Evolutionary conservation across 345 rosid genomes (phyloP).

Genomic region (Gossypium ekmanianum): DNA sequence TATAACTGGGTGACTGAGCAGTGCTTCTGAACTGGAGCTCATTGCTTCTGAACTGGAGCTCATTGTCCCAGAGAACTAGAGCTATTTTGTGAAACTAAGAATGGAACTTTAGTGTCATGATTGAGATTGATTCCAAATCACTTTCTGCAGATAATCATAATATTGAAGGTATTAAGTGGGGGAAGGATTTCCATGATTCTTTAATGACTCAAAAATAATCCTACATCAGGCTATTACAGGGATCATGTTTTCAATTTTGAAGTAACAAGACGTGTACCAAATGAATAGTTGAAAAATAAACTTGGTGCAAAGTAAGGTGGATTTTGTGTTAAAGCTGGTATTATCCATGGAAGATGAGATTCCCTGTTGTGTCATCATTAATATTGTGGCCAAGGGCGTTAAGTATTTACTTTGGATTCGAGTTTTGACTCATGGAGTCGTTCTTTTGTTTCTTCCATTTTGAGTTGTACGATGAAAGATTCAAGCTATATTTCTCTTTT

Average conservation of each 20-base stretch:
- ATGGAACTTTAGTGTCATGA: not conserved
- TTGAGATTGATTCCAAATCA: not conserved
- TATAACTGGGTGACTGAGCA: not conserved
- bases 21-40: not conserved
- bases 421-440: not conserved
- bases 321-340: not conserved
- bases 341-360: not conserved
- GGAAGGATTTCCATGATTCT: not conserved
- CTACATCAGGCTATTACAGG: not conserved
- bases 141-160: not conserved
- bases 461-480: not conserved
- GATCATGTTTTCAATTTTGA: not conserved
- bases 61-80: not conserved
- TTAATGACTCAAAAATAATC: not conserved
- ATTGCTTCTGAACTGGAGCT: not conserved
- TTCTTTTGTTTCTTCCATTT: not conserved
- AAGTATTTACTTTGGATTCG: not conserved
- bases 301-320: slow-evolving; percentile 1
- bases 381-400: not conserved
- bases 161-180: not conserved
- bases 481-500: not conserved
- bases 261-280: not conserved
- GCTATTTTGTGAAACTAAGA: slow-evolving; percentile 2
- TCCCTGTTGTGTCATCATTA: not conserved
- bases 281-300: not conserved